Evolutionary conservation across 768 basidiomycete genomes (phyloP).

Genomic region (Naganishia antarctica): DNA sequence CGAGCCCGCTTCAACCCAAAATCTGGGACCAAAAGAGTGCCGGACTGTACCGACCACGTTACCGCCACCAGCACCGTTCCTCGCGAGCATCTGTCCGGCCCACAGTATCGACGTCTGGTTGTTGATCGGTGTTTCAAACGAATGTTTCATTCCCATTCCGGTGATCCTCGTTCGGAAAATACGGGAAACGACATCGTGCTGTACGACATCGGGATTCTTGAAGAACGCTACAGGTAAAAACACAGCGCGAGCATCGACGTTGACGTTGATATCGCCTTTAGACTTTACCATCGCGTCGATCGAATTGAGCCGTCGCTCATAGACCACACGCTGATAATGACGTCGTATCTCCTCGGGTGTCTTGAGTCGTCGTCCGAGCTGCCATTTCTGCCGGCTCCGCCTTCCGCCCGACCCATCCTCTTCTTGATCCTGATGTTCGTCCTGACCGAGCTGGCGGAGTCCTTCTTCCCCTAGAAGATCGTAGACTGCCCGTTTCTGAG

Average conservation of each 20-base stretch:
- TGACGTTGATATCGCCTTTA: conserved; percentile 41
- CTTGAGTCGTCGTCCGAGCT: conserved; percentile 1
- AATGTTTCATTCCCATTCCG: conserved; percentile 48
- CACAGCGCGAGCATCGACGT: conserved; percentile 45
- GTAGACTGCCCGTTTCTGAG: conserved; percentile 60
- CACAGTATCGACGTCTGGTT: conserved; percentile 42
- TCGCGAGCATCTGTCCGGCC: conserved; percentile 44
- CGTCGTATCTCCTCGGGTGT: conserved; percentile 30
- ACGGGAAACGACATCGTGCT: conserved; percentile 37
- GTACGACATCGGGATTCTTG: conserved; percentile 32
- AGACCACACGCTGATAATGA: conserved; percentile 41
- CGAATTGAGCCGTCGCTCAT: conserved; percentile 39
- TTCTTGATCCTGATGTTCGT: conserved; percentile 81
- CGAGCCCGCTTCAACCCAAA: conserved; percentile 50
- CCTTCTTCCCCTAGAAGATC: conserved; percentile 62
- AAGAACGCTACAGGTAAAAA: conserved; percentile 39
- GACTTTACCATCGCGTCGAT: conserved; percentile 45
- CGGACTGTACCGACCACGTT: conserved; percentile 65
- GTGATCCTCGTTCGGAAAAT: conserved; percentile 35
- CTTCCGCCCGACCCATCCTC: conserved; percentile 72
- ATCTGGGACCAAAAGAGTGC: conserved; percentile 69
- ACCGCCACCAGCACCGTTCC: conserved; percentile 49
- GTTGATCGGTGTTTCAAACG: conserved; percentile 49
- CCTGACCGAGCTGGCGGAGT: conserved; percentile 58
- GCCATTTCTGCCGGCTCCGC: conserved; percentile 50